Evolutionary conservation across 2,329 filamentous ascomycete genomes (phyloP).

Genomic region (Raffaelea arxii): DNA sequence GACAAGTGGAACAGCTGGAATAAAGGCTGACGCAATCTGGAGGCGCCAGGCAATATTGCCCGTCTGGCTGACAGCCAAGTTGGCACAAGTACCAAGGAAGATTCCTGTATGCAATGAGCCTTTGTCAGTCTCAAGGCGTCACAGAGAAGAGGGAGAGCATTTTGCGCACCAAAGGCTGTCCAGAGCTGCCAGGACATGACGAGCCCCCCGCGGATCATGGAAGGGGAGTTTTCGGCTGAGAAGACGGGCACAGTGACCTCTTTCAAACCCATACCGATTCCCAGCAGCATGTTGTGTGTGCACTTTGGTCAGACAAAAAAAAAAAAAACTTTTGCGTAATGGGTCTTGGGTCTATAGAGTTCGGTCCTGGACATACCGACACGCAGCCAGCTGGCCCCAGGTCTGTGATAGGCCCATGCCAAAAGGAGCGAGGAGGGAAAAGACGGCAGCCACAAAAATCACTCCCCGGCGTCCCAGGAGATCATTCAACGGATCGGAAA

Average conservation of each 20-base stretch:
- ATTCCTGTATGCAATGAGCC: conserved; percentile 21
- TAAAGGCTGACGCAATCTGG: conserved; percentile 54
- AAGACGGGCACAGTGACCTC: conserved; percentile 60
- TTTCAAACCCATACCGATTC: conserved; percentile 70
- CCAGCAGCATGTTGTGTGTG: conserved; percentile 50
- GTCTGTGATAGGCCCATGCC: conserved; percentile 62
- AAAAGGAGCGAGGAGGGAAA: conserved; percentile 59
- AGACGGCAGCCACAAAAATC: conserved; percentile 66
- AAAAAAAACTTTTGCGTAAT: too few species aligned
- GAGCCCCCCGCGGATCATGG: conserved; percentile 60
- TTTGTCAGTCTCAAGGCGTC: too few species aligned
- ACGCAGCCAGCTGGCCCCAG: conserved; percentile 62
- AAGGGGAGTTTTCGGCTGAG: conserved; percentile 63
- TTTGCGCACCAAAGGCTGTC: conserved; percentile 26
- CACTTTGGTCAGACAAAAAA: too few species aligned
- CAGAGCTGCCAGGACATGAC: conserved; percentile 70
- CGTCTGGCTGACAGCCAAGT: conserved; percentile 51
- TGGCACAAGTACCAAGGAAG: conserved; percentile 56
- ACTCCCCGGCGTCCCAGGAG: conserved; percentile 39
- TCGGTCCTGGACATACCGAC: conserved; percentile 24
- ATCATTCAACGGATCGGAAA: conserved; percentile 47
- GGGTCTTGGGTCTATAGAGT: too few species aligned
- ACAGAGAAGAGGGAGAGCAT: neutral
- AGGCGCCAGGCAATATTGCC: conserved; percentile 53
- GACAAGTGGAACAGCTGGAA: conserved; percentile 47